Conservation (phyloP, 257 asterid genomes). For the Lavandula angustifolia region DNA sequence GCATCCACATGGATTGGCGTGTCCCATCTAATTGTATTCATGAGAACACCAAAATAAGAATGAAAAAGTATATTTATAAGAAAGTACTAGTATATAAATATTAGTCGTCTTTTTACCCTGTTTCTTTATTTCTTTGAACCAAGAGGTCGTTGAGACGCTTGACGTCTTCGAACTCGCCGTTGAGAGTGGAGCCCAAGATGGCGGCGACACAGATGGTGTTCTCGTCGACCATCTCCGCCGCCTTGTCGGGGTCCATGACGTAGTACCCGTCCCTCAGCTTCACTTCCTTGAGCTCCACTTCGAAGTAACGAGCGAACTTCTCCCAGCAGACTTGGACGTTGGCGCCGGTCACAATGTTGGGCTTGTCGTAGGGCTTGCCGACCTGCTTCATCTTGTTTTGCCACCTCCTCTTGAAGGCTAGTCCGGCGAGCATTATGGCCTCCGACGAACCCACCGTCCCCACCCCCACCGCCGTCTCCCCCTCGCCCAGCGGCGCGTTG, state of each 20-base stretch:
- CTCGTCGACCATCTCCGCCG: constrained; percentile 87
- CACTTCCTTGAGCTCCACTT: constrained; percentile 89
- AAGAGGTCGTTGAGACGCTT: constrained; percentile 74
- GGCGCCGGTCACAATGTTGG: constrained; percentile 91
- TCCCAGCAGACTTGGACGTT: constrained; percentile 97
- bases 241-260: constrained; percentile 88
- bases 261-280: constrained; percentile 77
- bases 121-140: constrained; percentile 59
- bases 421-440: constrained; percentile 94
- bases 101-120: too few relatives aligned
- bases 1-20: constrained; percentile 96
- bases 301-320: constrained; percentile 87
- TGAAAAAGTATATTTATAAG: too few relatives aligned
- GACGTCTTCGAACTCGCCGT: constrained; percentile 93
- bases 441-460: constrained; percentile 96
- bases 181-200: constrained; percentile 81
- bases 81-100: too few relatives aligned
- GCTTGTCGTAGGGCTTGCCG: constrained; percentile 82
- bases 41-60: too few relatives aligned
- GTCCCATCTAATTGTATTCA: constrained; percentile 70
- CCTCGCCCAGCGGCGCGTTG: constrained; percentile 80
- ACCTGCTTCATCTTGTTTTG: constrained; percentile 78
- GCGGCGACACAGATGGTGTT: constrained; percentile 95
- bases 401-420: constrained; percentile 90
- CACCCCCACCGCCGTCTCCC: constrained; percentile 79